Conservation (phyloP, 1,139 yeast genomes). For the Yamadazyma pseudoaaseri region DNA sequence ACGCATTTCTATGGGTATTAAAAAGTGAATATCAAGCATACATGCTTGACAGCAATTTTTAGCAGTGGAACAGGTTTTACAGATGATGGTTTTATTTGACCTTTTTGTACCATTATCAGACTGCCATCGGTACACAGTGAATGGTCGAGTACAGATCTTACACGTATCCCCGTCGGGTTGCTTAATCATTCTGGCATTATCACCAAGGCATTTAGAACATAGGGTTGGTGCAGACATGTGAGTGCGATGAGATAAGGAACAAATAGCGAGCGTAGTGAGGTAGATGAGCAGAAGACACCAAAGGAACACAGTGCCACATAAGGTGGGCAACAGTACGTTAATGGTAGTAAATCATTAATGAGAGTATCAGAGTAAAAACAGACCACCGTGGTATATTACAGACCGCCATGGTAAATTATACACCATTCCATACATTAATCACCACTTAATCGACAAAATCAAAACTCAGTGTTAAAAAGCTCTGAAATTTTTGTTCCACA, state of each 20-base stretch:
- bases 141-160: slow-evolving; percentile 79
- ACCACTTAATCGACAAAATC: slow-evolving; percentile 4
- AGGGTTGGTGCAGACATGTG: slow-evolving; percentile 47
- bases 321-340: too few species aligned
- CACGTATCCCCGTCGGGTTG: slow-evolving; percentile 77
- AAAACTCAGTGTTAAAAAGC: slow-evolving; percentile 66
- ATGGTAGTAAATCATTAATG: too few species aligned
- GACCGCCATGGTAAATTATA: too few species aligned
- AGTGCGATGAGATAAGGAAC: background rate
- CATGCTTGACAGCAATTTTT: slow-evolving; percentile 88
- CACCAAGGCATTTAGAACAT: slow-evolving; percentile 75
- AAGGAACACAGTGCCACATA: too few species aligned
- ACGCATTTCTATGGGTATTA: slow-evolving; percentile 73
- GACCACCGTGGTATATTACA: too few species aligned
- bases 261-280: too few species aligned
- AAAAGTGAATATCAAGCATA: slow-evolving; percentile 75
- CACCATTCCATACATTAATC: background rate
- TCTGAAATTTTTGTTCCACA: slow-evolving; percentile 58
- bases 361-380: too few species aligned
- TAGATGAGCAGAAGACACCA: too few species aligned
- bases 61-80: slow-evolving; percentile 75
- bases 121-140: slow-evolving; percentile 77
- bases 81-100: slow-evolving; percentile 56
- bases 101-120: slow-evolving; percentile 31
- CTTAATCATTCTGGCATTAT: slow-evolving; percentile 66